A percentile compares a stretch with the other conserved stretches of the same genome.
Evolutionary conservation across 2,329 filamentous ascomycete genomes (phyloP).

Genomic region (Neofusicoccum parvum): DNA sequence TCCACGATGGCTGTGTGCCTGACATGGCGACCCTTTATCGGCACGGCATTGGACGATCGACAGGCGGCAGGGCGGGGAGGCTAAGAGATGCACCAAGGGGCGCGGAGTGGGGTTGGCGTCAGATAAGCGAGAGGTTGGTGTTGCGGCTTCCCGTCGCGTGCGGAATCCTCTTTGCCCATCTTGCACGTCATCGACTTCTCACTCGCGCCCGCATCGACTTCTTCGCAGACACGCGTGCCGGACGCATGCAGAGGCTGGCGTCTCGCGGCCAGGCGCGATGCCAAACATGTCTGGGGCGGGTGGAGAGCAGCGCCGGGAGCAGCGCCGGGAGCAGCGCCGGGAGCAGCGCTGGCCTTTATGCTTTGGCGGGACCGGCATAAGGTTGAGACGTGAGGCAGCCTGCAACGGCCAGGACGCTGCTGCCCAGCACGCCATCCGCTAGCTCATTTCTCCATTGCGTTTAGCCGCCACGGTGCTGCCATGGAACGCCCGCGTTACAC

Average conservation of each 20-base stretch:
- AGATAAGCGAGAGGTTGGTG: slow-evolving; percentile 15
- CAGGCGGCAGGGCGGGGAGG: not conserved
- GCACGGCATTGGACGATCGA: not conserved
- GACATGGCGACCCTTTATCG: not conserved
- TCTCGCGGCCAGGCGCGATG: not conserved
- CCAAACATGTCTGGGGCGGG: too few relatives aligned
- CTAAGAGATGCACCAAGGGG: not conserved
- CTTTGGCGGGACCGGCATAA: not conserved
- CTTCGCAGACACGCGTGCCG: not conserved
- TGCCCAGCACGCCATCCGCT: not conserved
- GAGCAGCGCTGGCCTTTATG: not conserved
- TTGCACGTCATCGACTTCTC: not conserved
- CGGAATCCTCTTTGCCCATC: not conserved
- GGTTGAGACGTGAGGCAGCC: not conserved
- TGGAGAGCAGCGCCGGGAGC: not conserved
- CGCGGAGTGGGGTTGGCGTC: slow-evolving; percentile 9
- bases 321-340: not conserved
- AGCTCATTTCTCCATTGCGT: slow-evolving; percentile 10
- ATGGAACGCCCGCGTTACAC: slow-evolving; percentile 13
- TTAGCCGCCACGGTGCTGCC: not conserved
- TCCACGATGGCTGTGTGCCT: not conserved
- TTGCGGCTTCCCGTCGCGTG: slow-evolving; percentile 17
- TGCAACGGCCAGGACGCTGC: not conserved
- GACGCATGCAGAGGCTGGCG: not conserved
- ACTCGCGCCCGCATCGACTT: not conserved